Evolutionary conservation across 129 eudicot genomes (phyloP), one percentile per base, ranked within the genome.

Genomic region (Ambrosia artemisiifolia): DNA sequence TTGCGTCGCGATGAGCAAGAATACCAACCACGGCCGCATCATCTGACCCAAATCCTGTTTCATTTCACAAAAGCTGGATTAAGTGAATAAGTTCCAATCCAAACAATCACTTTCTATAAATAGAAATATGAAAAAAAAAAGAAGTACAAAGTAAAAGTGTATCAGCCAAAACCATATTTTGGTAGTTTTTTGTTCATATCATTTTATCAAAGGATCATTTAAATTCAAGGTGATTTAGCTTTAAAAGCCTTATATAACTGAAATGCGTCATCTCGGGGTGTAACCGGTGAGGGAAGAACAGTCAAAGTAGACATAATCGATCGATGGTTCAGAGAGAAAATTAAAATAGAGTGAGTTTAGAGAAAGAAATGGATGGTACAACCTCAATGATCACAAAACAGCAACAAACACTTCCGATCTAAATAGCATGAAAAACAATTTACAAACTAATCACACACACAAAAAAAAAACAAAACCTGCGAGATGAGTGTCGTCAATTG

Each of bases 1-100:
- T 74, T 6, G 83, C 70, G 70, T 84, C 85, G 33, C 88, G 78
- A 53, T 81, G 85, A 30, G 88, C 88, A 49, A 84, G 78, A 80
- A 84, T 81, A 6, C 68, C 66, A 20, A 84, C 46, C 17, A 84
- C 85, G 8, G 85, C 80, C 4, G 75, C 83, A 51, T 67, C 65
- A 43, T 84, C 88, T 55, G 81, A 77, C 20, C 88, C 88, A 19
- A 84, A 69, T 74, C 88, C 88, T 84, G 76, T 66, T 40, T 54
- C 7, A 74, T 55, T 30, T 20, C 53, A 40, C 9, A 0, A 40
- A 40, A 40, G 44, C 2, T 40, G 2, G 10, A 19, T 43, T 18
- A 38, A 47, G 34, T 59, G 28, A 24, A 24, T 24, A 24, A 24
- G 28, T 24, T 24, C 11, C 18, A 48, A 12, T 48, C 54, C 44